Percentiles rank a stretch among this genome's conserved stretches.
phyloP scores from a whole-genome alignment of 495 filamentous ascomycete genomes.

The Penicillium egyptiacum region DNA sequence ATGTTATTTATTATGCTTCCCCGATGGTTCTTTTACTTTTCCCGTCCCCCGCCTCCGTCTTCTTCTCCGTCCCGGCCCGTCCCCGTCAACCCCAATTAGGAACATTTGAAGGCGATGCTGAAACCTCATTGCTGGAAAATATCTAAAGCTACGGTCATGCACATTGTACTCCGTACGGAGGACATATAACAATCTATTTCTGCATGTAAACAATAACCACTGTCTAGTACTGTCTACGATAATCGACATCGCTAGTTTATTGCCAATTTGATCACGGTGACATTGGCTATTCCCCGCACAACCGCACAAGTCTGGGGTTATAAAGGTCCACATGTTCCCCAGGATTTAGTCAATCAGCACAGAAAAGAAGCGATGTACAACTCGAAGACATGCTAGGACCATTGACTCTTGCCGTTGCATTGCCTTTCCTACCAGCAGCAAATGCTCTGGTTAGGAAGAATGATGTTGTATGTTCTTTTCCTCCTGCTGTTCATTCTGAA shows the following conservation, averaged over 20 bases:
- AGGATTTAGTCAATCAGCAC: background rate
- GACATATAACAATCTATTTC: background rate
- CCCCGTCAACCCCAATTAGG: too few species aligned
- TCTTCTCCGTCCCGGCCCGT: too few species aligned
- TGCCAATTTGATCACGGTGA: slow-evolving; percentile 8
- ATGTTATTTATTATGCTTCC: too few species aligned
- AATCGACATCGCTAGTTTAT: slow-evolving; percentile 17
- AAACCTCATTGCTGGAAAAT: too few species aligned
- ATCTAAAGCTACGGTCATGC: too few species aligned
- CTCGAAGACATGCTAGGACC: slow-evolving; percentile 9
- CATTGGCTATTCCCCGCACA: slow-evolving; percentile 19
- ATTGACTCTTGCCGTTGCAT: slow-evolving; percentile 12
- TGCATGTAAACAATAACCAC: background rate
- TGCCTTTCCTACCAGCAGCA: slow-evolving; percentile 21
- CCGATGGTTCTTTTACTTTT: too few species aligned
- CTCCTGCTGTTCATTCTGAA: background rate
- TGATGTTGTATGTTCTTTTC: slow-evolving; percentile 26
- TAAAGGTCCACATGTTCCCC: slow-evolving; percentile 1
- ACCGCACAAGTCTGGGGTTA: slow-evolving; percentile 10
- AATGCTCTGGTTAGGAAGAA: slow-evolving; percentile 30
- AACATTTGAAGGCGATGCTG: too few species aligned
- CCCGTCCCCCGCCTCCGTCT: too few species aligned
- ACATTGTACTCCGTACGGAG: too few species aligned
- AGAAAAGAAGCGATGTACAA: background rate
- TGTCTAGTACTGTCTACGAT: too few species aligned